Evolutionary conservation across 2,329 filamentous ascomycete genomes (phyloP).

Genomic region (Diaporthe nobilis): DNA sequence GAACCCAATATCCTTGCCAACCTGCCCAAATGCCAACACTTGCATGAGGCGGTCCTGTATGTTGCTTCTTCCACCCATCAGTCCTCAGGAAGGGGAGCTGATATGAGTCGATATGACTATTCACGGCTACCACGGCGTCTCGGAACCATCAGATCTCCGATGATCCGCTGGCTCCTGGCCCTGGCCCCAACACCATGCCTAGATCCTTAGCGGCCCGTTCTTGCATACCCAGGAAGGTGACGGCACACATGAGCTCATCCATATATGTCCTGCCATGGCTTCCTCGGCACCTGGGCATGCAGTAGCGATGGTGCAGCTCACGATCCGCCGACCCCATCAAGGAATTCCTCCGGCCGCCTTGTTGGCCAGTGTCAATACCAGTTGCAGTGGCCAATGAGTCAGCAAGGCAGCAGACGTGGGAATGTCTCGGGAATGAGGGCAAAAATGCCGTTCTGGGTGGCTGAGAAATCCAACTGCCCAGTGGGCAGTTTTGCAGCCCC

Average conservation of each 20-base stretch:
- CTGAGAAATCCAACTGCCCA: background rate
- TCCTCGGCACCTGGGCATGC: background rate
- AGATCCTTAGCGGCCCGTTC: background rate
- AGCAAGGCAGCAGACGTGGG: background rate
- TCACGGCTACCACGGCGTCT: background rate
- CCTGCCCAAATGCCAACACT: background rate
- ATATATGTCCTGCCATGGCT: background rate
- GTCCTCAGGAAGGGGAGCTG: background rate
- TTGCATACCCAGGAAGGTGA: background rate
- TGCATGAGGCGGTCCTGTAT: background rate
- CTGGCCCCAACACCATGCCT: background rate
- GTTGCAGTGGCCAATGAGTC: background rate
- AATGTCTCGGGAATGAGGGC: slow-evolving; percentile 11
- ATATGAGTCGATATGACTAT: background rate
- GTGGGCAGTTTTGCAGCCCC: background rate
- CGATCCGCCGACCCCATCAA: background rate
- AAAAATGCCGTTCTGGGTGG: background rate
- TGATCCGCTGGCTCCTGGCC: background rate
- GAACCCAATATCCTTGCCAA: background rate
- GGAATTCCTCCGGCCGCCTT: background rate
- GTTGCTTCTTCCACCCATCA: background rate
- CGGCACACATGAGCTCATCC: background rate
- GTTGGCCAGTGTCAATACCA: background rate
- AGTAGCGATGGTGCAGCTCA: background rate
- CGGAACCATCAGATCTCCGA: slow-evolving; percentile 6